phyloP scores from a whole-genome alignment of 1,284 basidiomycete genomes.

The Kalmanozyma brasiliensis region DNA sequence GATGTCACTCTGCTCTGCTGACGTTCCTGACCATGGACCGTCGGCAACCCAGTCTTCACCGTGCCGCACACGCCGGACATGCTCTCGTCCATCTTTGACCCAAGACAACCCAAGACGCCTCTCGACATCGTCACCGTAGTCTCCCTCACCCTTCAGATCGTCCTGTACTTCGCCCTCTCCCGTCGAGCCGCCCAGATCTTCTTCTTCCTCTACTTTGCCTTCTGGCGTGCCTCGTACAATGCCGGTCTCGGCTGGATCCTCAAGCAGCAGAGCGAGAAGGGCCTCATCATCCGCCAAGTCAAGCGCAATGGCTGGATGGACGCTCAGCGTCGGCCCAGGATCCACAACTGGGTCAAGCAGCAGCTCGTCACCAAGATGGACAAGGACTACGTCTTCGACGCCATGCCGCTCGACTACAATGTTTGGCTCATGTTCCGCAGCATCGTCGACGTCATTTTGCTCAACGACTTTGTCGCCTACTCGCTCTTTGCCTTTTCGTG shows the following conservation, averaged over 20 bases:
- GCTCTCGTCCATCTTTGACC: conserved; percentile 87
- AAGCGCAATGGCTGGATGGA: conserved; percentile 88
- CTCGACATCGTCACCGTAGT: conserved; percentile 87
- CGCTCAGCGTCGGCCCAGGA: conserved; percentile 73
- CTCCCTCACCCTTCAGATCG: conserved; percentile 80
- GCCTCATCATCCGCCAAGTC: conserved; percentile 87
- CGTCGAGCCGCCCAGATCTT: conserved; percentile 71
- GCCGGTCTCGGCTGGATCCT: conserved; percentile 92
- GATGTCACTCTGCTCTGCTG: not conserved
- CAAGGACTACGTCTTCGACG: conserved; percentile 87
- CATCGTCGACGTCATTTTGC: conserved; percentile 90
- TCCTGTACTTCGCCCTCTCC: conserved; percentile 76
- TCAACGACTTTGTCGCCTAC: conserved; percentile 90
- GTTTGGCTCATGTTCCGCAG: conserved; percentile 91
- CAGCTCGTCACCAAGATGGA: conserved; percentile 93
- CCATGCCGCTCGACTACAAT: conserved; percentile 63
- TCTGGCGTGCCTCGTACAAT: conserved; percentile 93
- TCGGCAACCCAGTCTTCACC: conserved; percentile 76
- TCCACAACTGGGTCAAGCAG: conserved; percentile 83
- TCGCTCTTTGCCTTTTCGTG: conserved; percentile 84
- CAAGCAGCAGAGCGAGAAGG: conserved; percentile 90
- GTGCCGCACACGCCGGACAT: conserved; percentile 97
- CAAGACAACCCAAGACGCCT: conserved; percentile 87
- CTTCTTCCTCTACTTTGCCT: conserved; percentile 86
- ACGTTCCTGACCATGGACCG: not conserved